phyloP scores from a whole-genome alignment of 1,284 basidiomycete genomes.

The Microstroma glucosiphilum region DNA sequence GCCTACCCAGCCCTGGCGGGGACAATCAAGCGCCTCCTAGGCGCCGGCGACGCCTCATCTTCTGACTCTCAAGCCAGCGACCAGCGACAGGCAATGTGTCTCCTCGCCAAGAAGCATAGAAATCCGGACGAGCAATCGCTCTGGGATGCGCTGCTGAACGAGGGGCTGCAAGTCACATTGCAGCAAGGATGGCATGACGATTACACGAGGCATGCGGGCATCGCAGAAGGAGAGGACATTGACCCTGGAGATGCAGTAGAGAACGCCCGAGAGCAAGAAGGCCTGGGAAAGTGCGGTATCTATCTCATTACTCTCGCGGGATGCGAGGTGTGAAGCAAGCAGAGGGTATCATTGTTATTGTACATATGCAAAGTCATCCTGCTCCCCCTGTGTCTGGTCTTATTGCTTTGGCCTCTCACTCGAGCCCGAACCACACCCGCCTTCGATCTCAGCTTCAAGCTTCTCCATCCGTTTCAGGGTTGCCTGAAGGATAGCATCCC shows the following conservation, averaged over 20 bases:
- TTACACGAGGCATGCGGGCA: too few species aligned
- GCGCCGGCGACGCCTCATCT: neutral
- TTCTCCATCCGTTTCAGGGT: constrained; percentile 31
- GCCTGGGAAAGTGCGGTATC: too few species aligned
- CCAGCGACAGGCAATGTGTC: neutral
- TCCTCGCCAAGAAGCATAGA: constrained; percentile 19
- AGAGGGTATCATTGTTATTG: too few species aligned
- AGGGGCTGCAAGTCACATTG: neutral
- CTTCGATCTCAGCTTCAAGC: constrained; percentile 15
- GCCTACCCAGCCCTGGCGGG: constrained; percentile 9
- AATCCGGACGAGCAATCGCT: constrained; percentile 14
- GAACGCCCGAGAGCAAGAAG: too few species aligned
- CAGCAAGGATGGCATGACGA: too few species aligned
- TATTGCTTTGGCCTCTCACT: neutral
- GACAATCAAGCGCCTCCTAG: neutral
- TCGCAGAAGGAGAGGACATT: too few species aligned
- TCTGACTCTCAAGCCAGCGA: neutral
- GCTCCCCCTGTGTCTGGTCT: too few species aligned
- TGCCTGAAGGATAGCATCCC: constrained; percentile 24
- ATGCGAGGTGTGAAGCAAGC: too few species aligned
- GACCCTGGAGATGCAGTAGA: too few species aligned
- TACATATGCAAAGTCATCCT: too few species aligned
- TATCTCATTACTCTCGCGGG: too few species aligned
- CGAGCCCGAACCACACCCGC: constrained; percentile 11
- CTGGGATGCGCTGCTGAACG: constrained; percentile 2